phyloP scores from a whole-genome alignment of 257 asterid species.

The Przewalskia tangutica region DNA sequence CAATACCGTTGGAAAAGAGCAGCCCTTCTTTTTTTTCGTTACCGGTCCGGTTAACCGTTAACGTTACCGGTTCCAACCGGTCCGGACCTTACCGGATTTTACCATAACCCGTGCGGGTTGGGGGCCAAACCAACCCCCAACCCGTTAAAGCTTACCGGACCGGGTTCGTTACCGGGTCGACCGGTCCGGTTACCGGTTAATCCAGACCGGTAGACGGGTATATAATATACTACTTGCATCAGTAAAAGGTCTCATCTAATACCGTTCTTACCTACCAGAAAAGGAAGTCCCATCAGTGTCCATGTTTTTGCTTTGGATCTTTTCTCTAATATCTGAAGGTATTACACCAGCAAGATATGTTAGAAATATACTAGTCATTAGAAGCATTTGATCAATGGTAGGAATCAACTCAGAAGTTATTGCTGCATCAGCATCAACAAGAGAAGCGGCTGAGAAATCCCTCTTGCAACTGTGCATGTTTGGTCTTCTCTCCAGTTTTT shows the following conservation, averaged over 20 bases:
- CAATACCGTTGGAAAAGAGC: too few relatives aligned
- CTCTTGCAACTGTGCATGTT: slow-evolving; percentile 17
- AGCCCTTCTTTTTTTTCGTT: too few relatives aligned
- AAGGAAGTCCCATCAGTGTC: slow-evolving; percentile 39
- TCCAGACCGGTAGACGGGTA: too few relatives aligned
- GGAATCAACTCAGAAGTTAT: slow-evolving; percentile 51
- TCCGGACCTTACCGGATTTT: too few relatives aligned
- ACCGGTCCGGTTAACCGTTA: too few relatives aligned
- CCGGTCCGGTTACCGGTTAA: too few relatives aligned
- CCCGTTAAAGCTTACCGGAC: too few relatives aligned
- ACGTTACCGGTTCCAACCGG: too few relatives aligned
- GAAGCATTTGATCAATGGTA: slow-evolving; percentile 58
- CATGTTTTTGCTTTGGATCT: slow-evolving; percentile 21
- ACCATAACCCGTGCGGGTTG: too few relatives aligned
- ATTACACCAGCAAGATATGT: slow-evolving; percentile 61
- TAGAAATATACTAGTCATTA: slow-evolving; percentile 56
- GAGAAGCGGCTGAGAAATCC: slow-evolving; percentile 40
- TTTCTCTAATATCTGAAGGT: slow-evolving; percentile 32
- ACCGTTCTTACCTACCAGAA: slow-evolving; percentile 88
- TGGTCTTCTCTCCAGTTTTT: slow-evolving; percentile 12
- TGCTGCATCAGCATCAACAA: slow-evolving; percentile 33
- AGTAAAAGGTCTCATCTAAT: slow-evolving; percentile 24
- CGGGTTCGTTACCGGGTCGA: too few relatives aligned
- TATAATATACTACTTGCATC: slow-evolving; percentile 12
- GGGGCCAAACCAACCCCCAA: too few relatives aligned